Percentiles rank a stretch among this genome's conserved stretches.
These are phyloP conservation scores for Suhomyces chickasaworum DNA, from an alignment of 1,139 yeast genomes.

Conservation along the genomic window DNA sequence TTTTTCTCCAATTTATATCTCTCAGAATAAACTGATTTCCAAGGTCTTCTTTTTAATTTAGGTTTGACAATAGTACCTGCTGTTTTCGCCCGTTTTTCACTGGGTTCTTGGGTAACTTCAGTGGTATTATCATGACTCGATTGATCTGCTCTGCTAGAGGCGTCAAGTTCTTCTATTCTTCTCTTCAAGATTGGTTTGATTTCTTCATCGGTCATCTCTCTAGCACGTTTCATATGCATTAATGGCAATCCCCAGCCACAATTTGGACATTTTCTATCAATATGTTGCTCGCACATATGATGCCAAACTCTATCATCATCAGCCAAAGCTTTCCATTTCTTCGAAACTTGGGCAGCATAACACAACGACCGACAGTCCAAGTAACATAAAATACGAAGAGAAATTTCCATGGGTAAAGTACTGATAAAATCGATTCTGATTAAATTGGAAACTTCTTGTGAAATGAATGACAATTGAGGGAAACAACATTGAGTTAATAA, in stretches of 20 bases:
- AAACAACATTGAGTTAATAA: slow-evolving; percentile 88
- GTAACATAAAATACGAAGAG: slow-evolving; percentile 82
- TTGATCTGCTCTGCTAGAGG: neutral
- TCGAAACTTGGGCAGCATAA: slow-evolving; percentile 89
- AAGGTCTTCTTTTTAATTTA: slow-evolving; percentile 57
- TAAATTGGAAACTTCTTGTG: slow-evolving; percentile 75
- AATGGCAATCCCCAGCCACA: slow-evolving; percentile 99
- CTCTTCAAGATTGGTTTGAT: slow-evolving; percentile 29
- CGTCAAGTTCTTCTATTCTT: slow-evolving; percentile 27
- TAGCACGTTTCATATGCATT: slow-evolving; percentile 76
- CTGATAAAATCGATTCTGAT: slow-evolving; percentile 87
- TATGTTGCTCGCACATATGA: slow-evolving; percentile 97
- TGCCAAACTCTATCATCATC: slow-evolving; percentile 98
- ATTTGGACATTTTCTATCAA: slow-evolving; percentile 93
- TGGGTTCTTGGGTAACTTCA: neutral
- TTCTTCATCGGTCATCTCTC: slow-evolving; percentile 47
- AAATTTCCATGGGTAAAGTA: slow-evolving; percentile 81
- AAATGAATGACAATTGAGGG: slow-evolving; percentile 84
- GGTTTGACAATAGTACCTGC: neutral
- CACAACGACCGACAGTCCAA: slow-evolving; percentile 90
- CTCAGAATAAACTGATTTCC: slow-evolving; percentile 95
- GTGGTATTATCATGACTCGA: neutral
- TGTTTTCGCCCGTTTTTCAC: slow-evolving; percentile 1
- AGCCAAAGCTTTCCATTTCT: slow-evolving; percentile 83
- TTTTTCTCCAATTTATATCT: slow-evolving; percentile 87